These are phyloP conservation scores for Neofusicoccum kwambonambiense DNA, from an alignment of 2,329 filamentous ascomycete genomes.

Conservation along the genomic window DNA sequence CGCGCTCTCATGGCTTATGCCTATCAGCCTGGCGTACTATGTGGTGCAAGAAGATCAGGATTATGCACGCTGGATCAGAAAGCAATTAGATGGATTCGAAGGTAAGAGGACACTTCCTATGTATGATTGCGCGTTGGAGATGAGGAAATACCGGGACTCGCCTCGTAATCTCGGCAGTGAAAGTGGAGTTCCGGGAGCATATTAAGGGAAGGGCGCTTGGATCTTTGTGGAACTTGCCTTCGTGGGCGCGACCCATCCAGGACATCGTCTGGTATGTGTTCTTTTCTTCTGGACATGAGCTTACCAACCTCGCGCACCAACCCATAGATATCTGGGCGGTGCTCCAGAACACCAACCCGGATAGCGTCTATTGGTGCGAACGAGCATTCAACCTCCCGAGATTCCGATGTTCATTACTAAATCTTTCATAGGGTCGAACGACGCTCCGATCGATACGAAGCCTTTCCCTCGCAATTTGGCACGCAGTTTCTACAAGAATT, in stretches of 20 bases:
- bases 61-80: conserved; percentile 18
- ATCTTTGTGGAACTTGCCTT: neutral
- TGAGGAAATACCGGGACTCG: conserved; percentile 7
- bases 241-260: neutral
- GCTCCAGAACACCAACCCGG: conserved; percentile 10
- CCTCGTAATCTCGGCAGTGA: neutral
- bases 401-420: neutral
- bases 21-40: conserved; percentile 21
- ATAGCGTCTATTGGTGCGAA: conserved; percentile 9
- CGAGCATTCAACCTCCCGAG: neutral
- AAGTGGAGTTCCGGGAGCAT: neutral
- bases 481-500: neutral
- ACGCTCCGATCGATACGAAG: conserved; percentile 9
- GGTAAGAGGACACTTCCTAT: conserved; percentile 9
- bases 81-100: conserved; percentile 19
- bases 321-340: conserved; percentile 10
- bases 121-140: neutral
- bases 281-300: neutral
- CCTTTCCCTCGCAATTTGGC: conserved; percentile 6
- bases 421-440: neutral
- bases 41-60: conserved; percentile 18
- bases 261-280: neutral
- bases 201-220: neutral
- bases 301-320: neutral
- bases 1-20: conserved; percentile 22